Conservation (phyloP, 306 rosid genomes). For the Dicorynia guianensis region DNA sequence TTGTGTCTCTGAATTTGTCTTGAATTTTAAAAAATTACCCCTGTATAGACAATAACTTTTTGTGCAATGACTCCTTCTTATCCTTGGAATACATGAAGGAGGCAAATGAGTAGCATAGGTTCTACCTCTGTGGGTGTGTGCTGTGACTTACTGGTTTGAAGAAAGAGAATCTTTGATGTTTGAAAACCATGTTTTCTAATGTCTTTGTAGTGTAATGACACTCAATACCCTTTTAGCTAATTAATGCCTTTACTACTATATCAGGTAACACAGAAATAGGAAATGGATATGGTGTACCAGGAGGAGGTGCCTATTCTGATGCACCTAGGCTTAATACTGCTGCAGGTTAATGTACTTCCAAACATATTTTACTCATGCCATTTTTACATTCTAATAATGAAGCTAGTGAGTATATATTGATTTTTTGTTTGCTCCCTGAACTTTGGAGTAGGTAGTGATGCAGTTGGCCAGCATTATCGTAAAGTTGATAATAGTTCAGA, state of each 20-base stretch:
- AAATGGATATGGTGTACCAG: conserved; percentile 97
- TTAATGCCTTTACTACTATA: conserved; percentile 28
- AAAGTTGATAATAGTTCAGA: conserved; percentile 47
- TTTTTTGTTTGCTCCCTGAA: conserved; percentile 48
- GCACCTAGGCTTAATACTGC: conserved; percentile 46
- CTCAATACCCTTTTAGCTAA: too few relatives aligned
- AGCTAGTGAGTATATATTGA: conserved; percentile 29
- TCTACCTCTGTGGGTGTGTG: conserved; percentile 1
- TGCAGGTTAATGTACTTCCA: conserved; percentile 45
- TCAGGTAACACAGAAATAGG: conserved; percentile 92
- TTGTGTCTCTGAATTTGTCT: background rate
- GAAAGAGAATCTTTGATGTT: background rate
- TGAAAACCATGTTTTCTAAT: background rate
- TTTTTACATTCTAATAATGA: conserved; percentile 31
- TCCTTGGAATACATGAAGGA: background rate
- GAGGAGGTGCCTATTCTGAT: conserved; percentile 86
- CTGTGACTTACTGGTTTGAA: background rate
- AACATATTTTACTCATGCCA: conserved; percentile 28
- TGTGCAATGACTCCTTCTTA: background rate
- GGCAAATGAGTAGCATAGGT: background rate
- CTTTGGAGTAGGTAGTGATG: conserved; percentile 53
- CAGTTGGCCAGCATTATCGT: conserved; percentile 41
- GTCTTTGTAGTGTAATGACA: too few relatives aligned
- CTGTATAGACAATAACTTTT: background rate
- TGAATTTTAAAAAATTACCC: too few relatives aligned